Evolutionary conservation across 257 asterid species (phyloP).

Genomic region (Gardenia jasminoides): DNA sequence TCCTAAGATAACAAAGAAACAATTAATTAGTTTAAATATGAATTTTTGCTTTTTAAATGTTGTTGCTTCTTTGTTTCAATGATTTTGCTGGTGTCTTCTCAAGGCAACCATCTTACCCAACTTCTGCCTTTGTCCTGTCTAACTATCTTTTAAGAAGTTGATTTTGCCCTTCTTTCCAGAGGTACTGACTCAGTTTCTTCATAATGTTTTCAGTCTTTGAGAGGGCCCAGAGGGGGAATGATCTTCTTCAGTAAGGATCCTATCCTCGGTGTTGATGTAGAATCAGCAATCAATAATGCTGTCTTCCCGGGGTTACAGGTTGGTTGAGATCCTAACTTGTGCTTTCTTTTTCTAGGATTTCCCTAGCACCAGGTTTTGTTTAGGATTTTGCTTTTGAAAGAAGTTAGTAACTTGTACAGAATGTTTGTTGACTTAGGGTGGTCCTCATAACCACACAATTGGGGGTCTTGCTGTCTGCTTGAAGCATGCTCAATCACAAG

Average conservation of each 20-base stretch:
- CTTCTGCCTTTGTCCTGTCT: background rate
- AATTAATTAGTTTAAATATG: too few species aligned
- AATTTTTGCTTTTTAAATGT: background rate
- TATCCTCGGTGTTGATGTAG: conserved; percentile 74
- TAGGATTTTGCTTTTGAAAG: background rate
- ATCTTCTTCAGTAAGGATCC: conserved; percentile 93
- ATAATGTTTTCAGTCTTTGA: conserved; percentile 57
- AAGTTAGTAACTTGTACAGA: background rate
- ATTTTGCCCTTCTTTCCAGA: background rate
- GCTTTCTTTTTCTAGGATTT: background rate
- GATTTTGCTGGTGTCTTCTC: background rate
- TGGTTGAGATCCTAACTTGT: conserved; percentile 10
- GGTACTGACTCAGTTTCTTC: background rate
- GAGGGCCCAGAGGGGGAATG: conserved; percentile 99
- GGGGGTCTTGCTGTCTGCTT: conserved; percentile 87
- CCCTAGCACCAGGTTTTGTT: background rate
- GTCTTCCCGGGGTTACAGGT: conserved; percentile 97
- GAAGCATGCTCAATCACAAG: conserved; percentile 74
- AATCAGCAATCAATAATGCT: conserved; percentile 84
- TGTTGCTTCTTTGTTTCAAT: background rate
- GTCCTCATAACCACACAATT: conserved; percentile 94
- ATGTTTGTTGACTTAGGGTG: conserved; percentile 54
- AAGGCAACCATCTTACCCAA: background rate
- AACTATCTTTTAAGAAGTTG: background rate
- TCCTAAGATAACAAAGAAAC: background rate